Conservation (phyloP, 805 yeast genomes). For the Vanderwaltozyma yarrowii region DNA sequence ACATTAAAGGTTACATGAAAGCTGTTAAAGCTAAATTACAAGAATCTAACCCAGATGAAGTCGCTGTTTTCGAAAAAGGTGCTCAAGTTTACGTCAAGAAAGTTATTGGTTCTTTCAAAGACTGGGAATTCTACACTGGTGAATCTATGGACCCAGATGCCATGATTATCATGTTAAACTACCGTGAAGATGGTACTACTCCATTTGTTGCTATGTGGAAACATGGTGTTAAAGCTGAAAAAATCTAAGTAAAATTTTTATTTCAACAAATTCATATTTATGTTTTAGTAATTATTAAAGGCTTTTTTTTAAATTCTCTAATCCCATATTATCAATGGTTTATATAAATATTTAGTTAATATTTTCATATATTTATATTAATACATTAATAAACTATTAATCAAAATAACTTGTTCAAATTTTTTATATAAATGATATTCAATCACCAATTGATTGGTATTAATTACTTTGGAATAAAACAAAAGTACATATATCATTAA, state of each 20-base stretch:
- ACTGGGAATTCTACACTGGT: conserved; percentile 99
- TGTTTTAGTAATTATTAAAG: too few relatives aligned
- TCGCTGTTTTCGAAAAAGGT: conserved; percentile 91
- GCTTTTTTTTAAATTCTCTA: too few relatives aligned
- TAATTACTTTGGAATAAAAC: too few relatives aligned
- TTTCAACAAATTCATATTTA: too few relatives aligned
- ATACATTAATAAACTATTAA: neutral
- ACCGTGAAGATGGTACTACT: conserved; percentile 99
- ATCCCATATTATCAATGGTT: too few relatives aligned
- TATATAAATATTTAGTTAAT: too few relatives aligned
- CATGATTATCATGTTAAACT: conserved; percentile 95
- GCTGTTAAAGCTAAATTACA: conserved; percentile 81
- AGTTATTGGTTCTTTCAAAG: conserved; percentile 89
- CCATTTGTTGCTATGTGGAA: conserved; percentile 98
- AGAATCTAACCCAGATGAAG: conserved; percentile 80
- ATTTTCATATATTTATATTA: neutral
- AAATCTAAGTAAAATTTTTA: conserved; percentile 75
- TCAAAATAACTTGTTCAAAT: too few relatives aligned
- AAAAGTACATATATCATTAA: neutral
- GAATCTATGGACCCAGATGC: conserved; percentile 99
- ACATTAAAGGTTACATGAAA: conserved; percentile 99
- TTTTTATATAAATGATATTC: too few relatives aligned
- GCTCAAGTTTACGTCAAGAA: conserved; percentile 95
- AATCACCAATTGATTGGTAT: too few relatives aligned
- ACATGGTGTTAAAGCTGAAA: conserved; percentile 87